Evolutionary conservation across 768 basidiomycete genomes (phyloP), one percentile per base, ranked within the genome.

Genomic region (Russula compacta): DNA sequence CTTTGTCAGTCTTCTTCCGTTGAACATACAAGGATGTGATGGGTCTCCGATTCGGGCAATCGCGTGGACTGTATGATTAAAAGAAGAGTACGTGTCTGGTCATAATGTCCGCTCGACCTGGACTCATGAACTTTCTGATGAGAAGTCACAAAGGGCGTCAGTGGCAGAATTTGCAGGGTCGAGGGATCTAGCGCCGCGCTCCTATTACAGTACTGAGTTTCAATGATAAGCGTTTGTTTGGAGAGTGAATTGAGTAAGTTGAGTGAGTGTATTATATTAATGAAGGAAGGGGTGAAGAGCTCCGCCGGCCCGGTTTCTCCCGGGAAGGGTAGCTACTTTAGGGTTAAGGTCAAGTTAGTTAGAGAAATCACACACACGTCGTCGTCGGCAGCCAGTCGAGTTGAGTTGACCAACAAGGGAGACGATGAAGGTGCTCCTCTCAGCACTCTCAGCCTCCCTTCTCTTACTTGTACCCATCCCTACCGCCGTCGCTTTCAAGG

Each of bases 1-100:
- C 68, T 73, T 76, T 56, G 80, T 86, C 39, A 81, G 79, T 57
- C 68, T 89, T 56, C 68, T 83, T 42, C 87, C 87, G 0, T 68
- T 90, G 53, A 81, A 75, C 24, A 56, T 89, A n/a, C 73, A 72
- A 5, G 79, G 76, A 1, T 76, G 79, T 24, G 88, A 90, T 67
- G 87, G 84, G 5, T 84, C 85, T 14, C 87, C 87, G 1, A 74
- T 87, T n/a, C 77, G 87, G 63, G 88, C 86, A 4, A 83, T 83
- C 61, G 87, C 83, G 8, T 83, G 79, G 80, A 53, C 24, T 10
- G 43, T 36, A 38, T 59, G n/a, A 44, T 51, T 50, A 8, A 40
- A 43, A 32, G 8, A 11, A 24, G 17, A 15, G 42, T 44, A 8
- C 32, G 50, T 59, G 17, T 44, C 15, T 52, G 19, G 0, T 10